These are phyloP conservation scores for Solanum clarkiae DNA, from an alignment of 257 asterid species.

Conservation along the genomic window DNA sequence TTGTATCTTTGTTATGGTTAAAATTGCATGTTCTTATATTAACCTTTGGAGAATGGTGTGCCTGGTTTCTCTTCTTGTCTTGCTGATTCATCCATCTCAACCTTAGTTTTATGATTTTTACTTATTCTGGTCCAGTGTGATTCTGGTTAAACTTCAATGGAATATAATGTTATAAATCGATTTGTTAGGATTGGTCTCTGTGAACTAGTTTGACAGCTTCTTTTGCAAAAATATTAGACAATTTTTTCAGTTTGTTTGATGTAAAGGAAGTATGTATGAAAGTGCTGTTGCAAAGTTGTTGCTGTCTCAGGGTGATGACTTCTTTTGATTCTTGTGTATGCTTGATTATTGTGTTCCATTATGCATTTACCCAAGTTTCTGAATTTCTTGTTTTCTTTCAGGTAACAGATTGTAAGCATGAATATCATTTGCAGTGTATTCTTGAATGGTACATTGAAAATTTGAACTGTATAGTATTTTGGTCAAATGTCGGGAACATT, in stretches of 20 bases:
- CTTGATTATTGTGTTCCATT: neutral
- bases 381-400: neutral
- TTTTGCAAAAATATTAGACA: neutral
- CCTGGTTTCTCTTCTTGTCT: neutral
- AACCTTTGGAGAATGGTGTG: neutral
- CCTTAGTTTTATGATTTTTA: neutral
- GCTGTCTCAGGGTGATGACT: neutral
- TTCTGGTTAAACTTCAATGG: neutral
- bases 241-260: neutral
- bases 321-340: neutral
- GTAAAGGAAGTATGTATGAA: neutral
- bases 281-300: neutral
- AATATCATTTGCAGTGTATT: constrained; percentile 71
- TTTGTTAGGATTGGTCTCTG: neutral
- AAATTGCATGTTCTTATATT: neutral
- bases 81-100: neutral
- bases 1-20: neutral
- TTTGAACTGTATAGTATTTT: neutral
- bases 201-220: neutral
- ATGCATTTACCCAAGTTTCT: neutral
- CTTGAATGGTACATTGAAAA: constrained; percentile 46
- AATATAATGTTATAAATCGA: neutral
- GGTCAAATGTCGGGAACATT: neutral
- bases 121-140: neutral
- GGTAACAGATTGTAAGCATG: constrained; percentile 19